These are phyloP conservation scores for Dichotomocladium elegans DNA, from an alignment of 371 early-diverging fungal species.

Conservation along the genomic window DNA sequence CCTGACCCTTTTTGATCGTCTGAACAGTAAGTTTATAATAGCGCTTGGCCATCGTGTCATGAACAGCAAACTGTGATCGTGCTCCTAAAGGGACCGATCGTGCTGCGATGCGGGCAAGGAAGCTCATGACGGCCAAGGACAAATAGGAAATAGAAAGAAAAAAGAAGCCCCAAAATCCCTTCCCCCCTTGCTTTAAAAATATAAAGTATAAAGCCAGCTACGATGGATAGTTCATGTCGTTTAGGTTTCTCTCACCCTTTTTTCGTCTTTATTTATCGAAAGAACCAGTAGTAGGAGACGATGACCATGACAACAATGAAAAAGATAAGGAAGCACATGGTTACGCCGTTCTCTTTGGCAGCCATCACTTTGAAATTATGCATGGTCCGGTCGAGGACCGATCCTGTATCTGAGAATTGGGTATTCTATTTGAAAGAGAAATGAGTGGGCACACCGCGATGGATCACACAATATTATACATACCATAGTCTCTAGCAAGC, in stretches of 20 bases:
- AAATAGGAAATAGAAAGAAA: background rate
- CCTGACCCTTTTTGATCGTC: slow-evolving; percentile 42
- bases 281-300: slow-evolving; percentile 44
- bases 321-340: slow-evolving; percentile 40
- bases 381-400: slow-evolving; percentile 42
- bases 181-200: no score
- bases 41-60: slow-evolving; percentile 8
- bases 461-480: background rate
- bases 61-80: background rate
- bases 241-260: no score
- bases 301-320: slow-evolving; percentile 41
- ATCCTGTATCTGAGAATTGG: slow-evolving; percentile 45
- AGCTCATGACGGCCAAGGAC: background rate
- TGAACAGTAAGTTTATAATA: slow-evolving; percentile 42
- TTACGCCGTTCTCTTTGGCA: slow-evolving; percentile 40
- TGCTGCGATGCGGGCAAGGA: background rate
- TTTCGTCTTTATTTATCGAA: slow-evolving; percentile 35
- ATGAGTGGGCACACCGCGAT: background rate
- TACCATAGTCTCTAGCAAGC: slow-evolving; percentile 46
- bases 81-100: no score
- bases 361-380: slow-evolving; percentile 51
- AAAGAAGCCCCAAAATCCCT: no score
- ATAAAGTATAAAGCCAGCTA: no score
- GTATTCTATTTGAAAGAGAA: slow-evolving; percentile 27
- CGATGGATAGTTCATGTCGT: no score